Conservation (phyloP, 495 filamentous ascomycete genomes). For the Xylaria bambusicola region DNA sequence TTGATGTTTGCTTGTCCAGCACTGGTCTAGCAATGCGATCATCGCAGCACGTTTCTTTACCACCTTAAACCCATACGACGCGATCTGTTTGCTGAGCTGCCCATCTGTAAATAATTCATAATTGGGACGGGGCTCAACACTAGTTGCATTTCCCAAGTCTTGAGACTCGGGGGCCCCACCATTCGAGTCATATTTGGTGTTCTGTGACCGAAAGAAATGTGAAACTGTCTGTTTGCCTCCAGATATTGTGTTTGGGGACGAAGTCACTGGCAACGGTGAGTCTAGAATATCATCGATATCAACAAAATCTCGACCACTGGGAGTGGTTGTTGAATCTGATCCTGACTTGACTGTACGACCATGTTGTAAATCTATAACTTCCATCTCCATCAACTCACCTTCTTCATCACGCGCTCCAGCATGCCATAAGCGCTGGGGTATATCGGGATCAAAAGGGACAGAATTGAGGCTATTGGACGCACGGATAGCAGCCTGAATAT, state of each 20-base stretch:
- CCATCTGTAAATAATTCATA: conserved; percentile 65
- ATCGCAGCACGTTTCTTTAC: conserved; percentile 69
- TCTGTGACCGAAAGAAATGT: conserved; percentile 15
- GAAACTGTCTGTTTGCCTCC: conserved; percentile 5
- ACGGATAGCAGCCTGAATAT: conserved; percentile 70
- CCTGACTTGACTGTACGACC: neutral
- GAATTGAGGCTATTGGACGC: conserved; percentile 54
- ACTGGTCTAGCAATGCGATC: conserved; percentile 71
- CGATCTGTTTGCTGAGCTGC: conserved; percentile 63
- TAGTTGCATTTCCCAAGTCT: conserved; percentile 4
- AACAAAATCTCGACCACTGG: conserved; percentile 27
- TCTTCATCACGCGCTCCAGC: conserved; percentile 65
- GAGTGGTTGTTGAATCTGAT: neutral
- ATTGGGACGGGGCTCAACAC: conserved; percentile 53
- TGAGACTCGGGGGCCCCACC: neutral
- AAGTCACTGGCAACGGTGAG: conserved; percentile 17
- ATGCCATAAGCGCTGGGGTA: conserved; percentile 58
- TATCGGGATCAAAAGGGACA: conserved; percentile 40
- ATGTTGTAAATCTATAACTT: conserved; percentile 59
- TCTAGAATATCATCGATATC: conserved; percentile 43
- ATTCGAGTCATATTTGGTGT: conserved; percentile 22
- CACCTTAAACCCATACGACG: conserved; percentile 72
- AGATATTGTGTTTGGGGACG: neutral
- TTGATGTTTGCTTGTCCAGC: conserved; percentile 61
- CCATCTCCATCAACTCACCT: conserved; percentile 60